Conservation (phyloP, 257 asterid genomes). For the Marsdenia floribunda region DNA sequence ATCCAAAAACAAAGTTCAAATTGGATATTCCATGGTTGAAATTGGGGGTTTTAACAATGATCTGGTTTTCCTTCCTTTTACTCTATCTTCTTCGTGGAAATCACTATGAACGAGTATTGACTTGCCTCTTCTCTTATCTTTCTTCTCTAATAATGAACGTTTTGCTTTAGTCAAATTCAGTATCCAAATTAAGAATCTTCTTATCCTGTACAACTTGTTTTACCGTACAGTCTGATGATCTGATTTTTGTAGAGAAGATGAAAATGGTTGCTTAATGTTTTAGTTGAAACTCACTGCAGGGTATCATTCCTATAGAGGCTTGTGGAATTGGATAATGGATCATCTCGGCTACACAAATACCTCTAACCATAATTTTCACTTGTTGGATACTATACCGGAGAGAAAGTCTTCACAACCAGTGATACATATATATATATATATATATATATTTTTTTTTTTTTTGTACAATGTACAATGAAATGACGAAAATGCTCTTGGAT, state of each 20-base stretch:
- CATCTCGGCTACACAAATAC: slow-evolving; percentile 64
- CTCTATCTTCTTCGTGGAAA: slow-evolving; percentile 84
- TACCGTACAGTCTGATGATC: background rate
- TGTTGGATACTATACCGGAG: slow-evolving; percentile 41
- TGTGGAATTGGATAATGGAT: slow-evolving; percentile 89
- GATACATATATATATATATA: no score
- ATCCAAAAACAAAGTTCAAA: slow-evolving; percentile 7
- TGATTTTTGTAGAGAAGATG: background rate
- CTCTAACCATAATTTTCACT: slow-evolving; percentile 62
- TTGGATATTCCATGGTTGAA: slow-evolving; percentile 53
- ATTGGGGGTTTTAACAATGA: slow-evolving; percentile 44
- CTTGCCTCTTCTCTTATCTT: slow-evolving; percentile 2
- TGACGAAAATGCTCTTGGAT: no score
- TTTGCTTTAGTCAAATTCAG: background rate
- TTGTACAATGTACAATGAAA: no score
- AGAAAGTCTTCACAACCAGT: slow-evolving; percentile 15
- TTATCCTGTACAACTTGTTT: no score
- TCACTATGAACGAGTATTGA: slow-evolving; percentile 66
- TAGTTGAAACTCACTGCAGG: slow-evolving; percentile 33
- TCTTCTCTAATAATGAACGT: background rate
- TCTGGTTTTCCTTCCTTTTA: slow-evolving; percentile 65
- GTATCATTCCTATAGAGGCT: slow-evolving; percentile 46
- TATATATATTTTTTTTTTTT: no score
- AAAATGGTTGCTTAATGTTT: background rate
- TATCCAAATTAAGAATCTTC: no score